Evolutionary conservation across 257 asterid species (phyloP).

Genomic region (Solanum medicagineum): DNA sequence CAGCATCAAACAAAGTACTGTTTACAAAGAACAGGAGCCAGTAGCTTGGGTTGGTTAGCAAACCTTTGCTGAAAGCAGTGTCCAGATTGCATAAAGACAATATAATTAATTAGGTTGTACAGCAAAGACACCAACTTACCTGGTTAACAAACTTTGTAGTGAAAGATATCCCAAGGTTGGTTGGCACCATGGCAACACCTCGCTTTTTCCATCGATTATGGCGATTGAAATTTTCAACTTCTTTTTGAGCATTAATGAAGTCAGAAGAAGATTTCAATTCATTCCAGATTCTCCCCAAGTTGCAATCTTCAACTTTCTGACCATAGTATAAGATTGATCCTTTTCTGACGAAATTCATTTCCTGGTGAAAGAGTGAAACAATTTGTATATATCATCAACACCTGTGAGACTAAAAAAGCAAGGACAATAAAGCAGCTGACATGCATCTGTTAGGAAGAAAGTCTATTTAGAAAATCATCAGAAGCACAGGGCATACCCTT

Average conservation of each 20-base stretch:
- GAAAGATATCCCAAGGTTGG: conserved; percentile 91
- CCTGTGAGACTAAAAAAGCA: neutral
- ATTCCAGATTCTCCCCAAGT: conserved; percentile 67
- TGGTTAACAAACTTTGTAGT: conserved; percentile 89
- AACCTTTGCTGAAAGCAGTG: neutral
- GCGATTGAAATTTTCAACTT: conserved; percentile 59
- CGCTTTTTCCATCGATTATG: conserved; percentile 83
- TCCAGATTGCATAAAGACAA: neutral
- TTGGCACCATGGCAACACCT: conserved; percentile 76
- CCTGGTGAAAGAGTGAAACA: conserved; percentile 31
- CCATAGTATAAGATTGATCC: conserved; percentile 86
- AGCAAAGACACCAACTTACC: conserved; percentile 25
- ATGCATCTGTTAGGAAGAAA: neutral
- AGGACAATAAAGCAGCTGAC: neutral
- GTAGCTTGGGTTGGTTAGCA: neutral
- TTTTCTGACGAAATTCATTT: conserved; percentile 71
- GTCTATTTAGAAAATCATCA: neutral
- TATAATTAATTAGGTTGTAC: neutral
- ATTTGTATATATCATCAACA: neutral
- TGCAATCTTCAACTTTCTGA: conserved; percentile 53
- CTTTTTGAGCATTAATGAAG: conserved; percentile 37
- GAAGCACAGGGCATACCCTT: conserved; percentile 35
- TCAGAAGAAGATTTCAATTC: conserved; percentile 59
- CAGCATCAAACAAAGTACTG: neutral
- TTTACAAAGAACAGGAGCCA: neutral